A percentile compares a stretch with the other conserved stretches of the same genome.
These are phyloP conservation scores for Silybum marianum DNA, from an alignment of 129 eudicot species.

Conservation along the genomic window DNA sequence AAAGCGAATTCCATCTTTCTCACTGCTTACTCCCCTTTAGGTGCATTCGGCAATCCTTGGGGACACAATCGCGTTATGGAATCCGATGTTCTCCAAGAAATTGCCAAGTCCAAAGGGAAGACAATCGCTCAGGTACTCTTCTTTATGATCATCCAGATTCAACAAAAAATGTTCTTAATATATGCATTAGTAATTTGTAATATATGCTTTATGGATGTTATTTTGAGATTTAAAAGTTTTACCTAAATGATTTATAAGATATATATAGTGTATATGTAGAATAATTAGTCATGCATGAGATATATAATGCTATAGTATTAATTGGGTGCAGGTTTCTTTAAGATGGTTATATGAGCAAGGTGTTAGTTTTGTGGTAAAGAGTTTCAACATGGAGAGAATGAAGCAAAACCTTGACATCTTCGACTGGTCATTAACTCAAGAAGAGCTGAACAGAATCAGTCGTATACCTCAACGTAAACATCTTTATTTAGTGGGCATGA, in stretches of 20 bases:
- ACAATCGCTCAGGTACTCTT: slow-evolving; percentile 53
- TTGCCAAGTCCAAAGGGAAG: slow-evolving; percentile 57
- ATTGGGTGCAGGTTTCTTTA: slow-evolving; percentile 38
- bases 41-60: slow-evolving; percentile 51
- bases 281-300: too few relatives aligned
- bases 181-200: not conserved
- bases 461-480: slow-evolving; percentile 50
- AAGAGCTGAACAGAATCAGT: slow-evolving; percentile 39
- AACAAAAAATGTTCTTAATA: not conserved
- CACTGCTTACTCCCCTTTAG: slow-evolving; percentile 57
- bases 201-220: not conserved
- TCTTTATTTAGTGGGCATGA: slow-evolving; percentile 13
- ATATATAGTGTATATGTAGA: too few relatives aligned
- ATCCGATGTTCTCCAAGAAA: slow-evolving; percentile 40
- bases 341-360: slow-evolving; percentile 68
- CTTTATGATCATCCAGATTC: not conserved
- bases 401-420: slow-evolving; percentile 44
- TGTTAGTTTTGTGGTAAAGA: slow-evolving; percentile 45
- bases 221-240: not conserved
- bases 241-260: not conserved
- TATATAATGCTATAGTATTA: not conserved
- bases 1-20: slow-evolving; percentile 46
- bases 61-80: slow-evolving; percentile 48
- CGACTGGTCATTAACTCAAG: slow-evolving; percentile 44
- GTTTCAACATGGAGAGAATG: slow-evolving; percentile 59